Percentiles rank a stretch among this genome's conserved stretches.
Evolutionary conservation across 129 eudicot species (phyloP).

Genomic region (Logfia minima): DNA sequence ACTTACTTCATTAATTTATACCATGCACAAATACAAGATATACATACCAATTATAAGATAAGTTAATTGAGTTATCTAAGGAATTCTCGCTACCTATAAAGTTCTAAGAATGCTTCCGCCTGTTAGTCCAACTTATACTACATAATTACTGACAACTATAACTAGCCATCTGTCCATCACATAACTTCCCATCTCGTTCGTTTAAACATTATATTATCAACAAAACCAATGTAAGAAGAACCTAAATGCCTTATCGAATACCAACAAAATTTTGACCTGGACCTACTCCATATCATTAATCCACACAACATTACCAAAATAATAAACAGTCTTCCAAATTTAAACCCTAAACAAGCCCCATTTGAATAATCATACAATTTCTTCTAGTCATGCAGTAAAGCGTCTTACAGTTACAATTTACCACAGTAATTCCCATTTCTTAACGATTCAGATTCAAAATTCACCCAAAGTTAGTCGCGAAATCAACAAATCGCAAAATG

Average conservation of each 20-base stretch:
- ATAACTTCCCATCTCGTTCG: neutral
- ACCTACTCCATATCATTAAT: neutral
- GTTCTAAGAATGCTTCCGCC: neutral
- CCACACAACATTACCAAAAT: slow-evolving; percentile 11
- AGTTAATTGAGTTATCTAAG: slow-evolving; percentile 1
- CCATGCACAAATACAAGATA: neutral
- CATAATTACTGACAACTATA: slow-evolving; percentile 9
- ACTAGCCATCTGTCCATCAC: neutral
- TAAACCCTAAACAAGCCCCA: slow-evolving; percentile 1
- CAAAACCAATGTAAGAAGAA: neutral
- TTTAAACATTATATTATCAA: neutral
- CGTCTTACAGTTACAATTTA: neutral
- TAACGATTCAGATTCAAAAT: slow-evolving; percentile 7
- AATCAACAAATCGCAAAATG: slow-evolving; percentile 4
- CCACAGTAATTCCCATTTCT: neutral
- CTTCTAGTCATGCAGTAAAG: neutral
- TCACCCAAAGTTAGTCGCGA: slow-evolving; percentile 9
- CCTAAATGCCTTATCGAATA: neutral
- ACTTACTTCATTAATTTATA: neutral
- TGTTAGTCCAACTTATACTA: neutral
- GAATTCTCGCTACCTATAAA: neutral
- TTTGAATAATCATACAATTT: neutral
- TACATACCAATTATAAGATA: neutral
- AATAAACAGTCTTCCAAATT: neutral
- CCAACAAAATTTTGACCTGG: neutral